Base-by-base conservation (phyloP, 768 basidiomycete species). In the Kwoniella heveanensis region DNA sequence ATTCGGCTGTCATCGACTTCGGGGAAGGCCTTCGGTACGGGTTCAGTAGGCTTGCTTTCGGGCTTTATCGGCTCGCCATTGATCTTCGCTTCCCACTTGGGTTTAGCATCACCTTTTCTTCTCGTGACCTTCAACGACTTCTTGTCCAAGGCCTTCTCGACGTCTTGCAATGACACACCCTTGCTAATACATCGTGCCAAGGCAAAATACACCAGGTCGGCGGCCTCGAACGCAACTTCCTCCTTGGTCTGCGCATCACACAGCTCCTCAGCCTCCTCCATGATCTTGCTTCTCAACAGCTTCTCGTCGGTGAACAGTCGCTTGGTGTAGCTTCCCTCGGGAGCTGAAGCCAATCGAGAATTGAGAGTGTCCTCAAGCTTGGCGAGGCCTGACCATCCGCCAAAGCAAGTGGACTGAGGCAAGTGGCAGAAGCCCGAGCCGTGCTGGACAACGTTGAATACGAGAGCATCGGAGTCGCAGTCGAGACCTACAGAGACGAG, bases 231-330 rank as follows among this genome's bases (percentile, higher is more conserved):
- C 1, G 93, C 90, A 17, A 96, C 83, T 29, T 97, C 91, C 52
- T 90, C 87, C 74, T 85, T 86, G 1, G 86, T 86, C 69, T 86
- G 83, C 7, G 82, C 82, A 19, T 84, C 84, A 77, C 92, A 95
- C n/a, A 99, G 85, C 79, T 99, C 96, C 71, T 95, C 91, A 0
- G 96, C 96, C 79, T 99, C 96, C 80, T 99, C 96, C 88, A 90
- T 91, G 68, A 99, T 92, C 83, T 99, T 99, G 55, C 92, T 88
- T 50, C 84, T 85, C 49, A 98, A 83, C n/a, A 99, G 84, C 50
- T 84, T 85, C 4, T 88, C 82, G 76, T 97, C 91, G 47, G 85
- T 83, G 81, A 98, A 96, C 26, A 99, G 82, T 57, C 91, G 83
- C 54, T 85, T 86, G 19, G 96, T 98, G 80, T 99, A 99, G 0